Base-by-base conservation (phyloP, 2,329 filamentous ascomycete species). In the Fusarium ramigenum region DNA sequence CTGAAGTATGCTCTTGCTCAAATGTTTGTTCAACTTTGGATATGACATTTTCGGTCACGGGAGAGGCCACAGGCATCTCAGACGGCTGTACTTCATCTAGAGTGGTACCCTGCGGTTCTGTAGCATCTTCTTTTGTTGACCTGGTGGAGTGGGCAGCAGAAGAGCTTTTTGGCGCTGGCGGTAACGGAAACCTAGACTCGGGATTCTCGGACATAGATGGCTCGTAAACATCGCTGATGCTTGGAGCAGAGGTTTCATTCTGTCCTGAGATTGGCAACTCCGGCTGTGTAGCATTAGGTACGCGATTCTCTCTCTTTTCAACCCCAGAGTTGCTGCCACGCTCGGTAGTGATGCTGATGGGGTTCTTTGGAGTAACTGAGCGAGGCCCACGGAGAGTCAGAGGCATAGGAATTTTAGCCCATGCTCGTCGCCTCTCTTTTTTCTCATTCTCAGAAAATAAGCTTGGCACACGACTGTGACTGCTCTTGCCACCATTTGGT, bases 341-440 rank as follows among this genome's bases (percentile, higher is more conserved):
- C 36, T 71, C 57, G 30, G 25, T 32, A 7, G 53, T 42, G 47
- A 30, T 50, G 43, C 28, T 60, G 34, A 40, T 50, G 9, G 30
- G 18, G 53, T 67, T 65, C 9, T 46, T 60, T 39, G 64, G 54
- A 18, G 66, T 67, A 28, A 61, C 23, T 21, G 54, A 49, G 28
- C 66, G 71, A 23, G 60, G n/a, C 54, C 73, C 74, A 43, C 59
- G 74, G 56, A 71, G 78, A 63, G 75, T 69, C 60, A 80, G 65
- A 49, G 81, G 81, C 79, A 82, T 78, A 43, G 78, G 68, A 70
- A 82, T 82, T 63, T 76, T 81, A 76, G 80, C 74, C 80, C 79
- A 81, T 58, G 75, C 76, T 75, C 77, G 73, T 66, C 73, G 78
- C 62, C 81, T 78, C 43, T 72, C 74, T 69, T 78, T 77, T 39